Conservation (phyloP, 1,284 basidiomycete genomes). For the Pseudozyma thailandica region DNA sequence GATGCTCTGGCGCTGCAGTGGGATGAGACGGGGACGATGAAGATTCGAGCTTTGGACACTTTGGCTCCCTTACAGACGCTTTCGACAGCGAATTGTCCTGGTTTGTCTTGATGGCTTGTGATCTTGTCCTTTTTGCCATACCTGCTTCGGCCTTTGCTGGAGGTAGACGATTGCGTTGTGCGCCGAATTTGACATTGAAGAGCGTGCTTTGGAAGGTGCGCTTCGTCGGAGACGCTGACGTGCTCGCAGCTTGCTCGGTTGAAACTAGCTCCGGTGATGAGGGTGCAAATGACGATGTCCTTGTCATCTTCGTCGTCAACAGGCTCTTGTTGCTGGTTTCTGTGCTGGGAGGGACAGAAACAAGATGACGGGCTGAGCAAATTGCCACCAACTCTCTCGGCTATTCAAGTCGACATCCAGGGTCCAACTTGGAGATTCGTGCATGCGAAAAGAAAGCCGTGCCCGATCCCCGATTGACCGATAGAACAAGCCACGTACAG, state of each 20-base stretch:
- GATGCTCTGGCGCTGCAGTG: slow-evolving; percentile 23
- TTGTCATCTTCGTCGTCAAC: slow-evolving; percentile 8
- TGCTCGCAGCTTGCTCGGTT: neutral
- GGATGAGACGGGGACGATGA: neutral
- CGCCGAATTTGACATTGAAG: slow-evolving; percentile 45
- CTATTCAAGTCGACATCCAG: neutral
- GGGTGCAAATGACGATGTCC: slow-evolving; percentile 16
- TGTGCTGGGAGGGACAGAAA: no score
- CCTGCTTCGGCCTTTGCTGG: slow-evolving; percentile 8
- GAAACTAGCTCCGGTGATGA: slow-evolving; percentile 2
- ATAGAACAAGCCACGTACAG: neutral
- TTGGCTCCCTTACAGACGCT: neutral
- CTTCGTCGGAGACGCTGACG: slow-evolving; percentile 14
- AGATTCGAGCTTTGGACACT: slow-evolving; percentile 4
- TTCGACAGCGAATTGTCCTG: neutral
- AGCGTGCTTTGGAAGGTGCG: slow-evolving; percentile 41
- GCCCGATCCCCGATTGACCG: slow-evolving; percentile 4
- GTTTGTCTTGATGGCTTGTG: neutral
- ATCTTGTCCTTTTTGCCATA: slow-evolving; percentile 17
- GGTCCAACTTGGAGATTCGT: neutral
- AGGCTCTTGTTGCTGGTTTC: no score
- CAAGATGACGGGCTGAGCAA: neutral
- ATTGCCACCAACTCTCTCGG: slow-evolving; percentile 13
- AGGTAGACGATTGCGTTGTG: slow-evolving; percentile 21
- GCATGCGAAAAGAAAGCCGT: slow-evolving; percentile 2